Base-by-base conservation (phyloP, 2,329 filamentous ascomycete species). In the Emmonsiellopsis sp. region DNA sequence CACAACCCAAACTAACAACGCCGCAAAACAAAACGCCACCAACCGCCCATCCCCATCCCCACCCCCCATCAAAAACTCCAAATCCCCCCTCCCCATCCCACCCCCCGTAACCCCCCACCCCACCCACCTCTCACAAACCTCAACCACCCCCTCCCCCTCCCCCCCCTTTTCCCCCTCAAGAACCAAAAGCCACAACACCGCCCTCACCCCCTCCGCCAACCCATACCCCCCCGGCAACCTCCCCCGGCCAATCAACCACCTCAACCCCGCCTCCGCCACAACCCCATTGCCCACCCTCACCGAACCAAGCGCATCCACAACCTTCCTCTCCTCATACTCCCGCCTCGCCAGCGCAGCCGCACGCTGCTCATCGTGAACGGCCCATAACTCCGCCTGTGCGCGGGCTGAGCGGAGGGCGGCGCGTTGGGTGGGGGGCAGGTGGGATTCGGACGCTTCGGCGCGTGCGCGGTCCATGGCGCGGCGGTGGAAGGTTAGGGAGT, bases 371-470 rank as follows among this genome's bases (percentile, higher is more conserved):
- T 61, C 56, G 15, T 58, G 58, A 40, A 55, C 49, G 31, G 57
- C 50, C 38, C 54, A 52, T 26, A 57, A 13, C 15, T 57, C 55
- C 15, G 57, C 54, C 52, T 52, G 57, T 51, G 57, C 58, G 46
- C 52, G 59, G 32, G 55, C 59, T 55, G 56, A 57, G 40, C 55
- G 57, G 52, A 57, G 55, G 51, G 47, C 63, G 53, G 46, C 59
- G 34, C 63, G 62, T 47, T 66, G 64, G 38, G 60, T 59, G 1
- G 62, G 59, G 0, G 64, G 59, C 63, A 66, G 65, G 7, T 55
- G 51, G 9, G 53, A 57, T 54, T 65, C 64, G 10, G 65, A 51
- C 20, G 58, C 51, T 13, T 51, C 55, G 8, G 59, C 59, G 16
- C 56, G 49, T 5, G 57, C 53, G 9, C 56, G 57, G 30, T 58